Evolutionary conservation across 1,139 yeast species (phyloP).

Genomic region (Yamadazyma songkhlaensis): DNA sequence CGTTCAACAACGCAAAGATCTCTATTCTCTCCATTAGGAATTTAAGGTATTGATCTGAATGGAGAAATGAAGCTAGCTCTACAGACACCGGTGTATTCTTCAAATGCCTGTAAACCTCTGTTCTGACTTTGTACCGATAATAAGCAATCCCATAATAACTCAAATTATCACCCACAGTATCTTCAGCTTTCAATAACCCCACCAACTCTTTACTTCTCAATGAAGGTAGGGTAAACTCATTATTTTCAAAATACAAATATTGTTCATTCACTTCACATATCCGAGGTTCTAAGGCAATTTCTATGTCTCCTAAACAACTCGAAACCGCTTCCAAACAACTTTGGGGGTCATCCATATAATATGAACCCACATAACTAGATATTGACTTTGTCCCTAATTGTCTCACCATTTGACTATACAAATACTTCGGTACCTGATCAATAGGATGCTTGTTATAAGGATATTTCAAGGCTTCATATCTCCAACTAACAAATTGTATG

Average conservation of each 20-base stretch:
- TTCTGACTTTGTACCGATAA: not conserved
- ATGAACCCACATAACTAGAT: not conserved
- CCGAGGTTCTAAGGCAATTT: not conserved
- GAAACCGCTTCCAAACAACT: constrained; percentile 1
- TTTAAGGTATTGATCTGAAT: constrained; percentile 15
- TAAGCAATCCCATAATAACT: not conserved
- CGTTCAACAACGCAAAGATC: constrained; percentile 11
- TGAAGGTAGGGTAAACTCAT: constrained; percentile 13
- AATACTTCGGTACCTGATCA: not conserved
- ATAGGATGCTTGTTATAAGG: not conserved
- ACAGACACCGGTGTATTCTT: not conserved
- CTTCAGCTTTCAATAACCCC: not conserved
- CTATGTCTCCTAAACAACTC: constrained; percentile 2
- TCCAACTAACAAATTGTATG: constrained; percentile 1
- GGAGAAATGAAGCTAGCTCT: constrained; percentile 10
- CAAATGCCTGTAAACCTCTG: not conserved
- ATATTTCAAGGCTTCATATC: not conserved
- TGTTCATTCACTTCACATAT: not conserved
- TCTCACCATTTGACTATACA: not conserved
- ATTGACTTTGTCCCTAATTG: not conserved
- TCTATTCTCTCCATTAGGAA: constrained; percentile 17
- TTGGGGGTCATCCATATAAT: constrained; percentile 1
- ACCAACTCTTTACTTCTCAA: constrained; percentile 8
- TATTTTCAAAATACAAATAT: constrained; percentile 6
- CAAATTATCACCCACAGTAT: not conserved